Base-by-base conservation (phyloP, 495 filamentous ascomycete species). In the Hyphodiscus hymeniophilus region DNA sequence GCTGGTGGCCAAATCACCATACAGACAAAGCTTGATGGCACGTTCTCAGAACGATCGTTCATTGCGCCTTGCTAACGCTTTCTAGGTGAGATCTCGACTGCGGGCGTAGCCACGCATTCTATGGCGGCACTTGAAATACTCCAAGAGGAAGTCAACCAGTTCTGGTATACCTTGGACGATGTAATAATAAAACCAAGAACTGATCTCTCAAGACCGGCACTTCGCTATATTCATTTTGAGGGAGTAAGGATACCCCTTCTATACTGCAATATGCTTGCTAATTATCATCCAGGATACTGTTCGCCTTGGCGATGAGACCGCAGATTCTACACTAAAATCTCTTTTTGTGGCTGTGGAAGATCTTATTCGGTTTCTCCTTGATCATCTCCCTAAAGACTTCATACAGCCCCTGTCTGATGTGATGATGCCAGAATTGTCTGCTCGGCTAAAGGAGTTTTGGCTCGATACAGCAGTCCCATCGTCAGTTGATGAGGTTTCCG, bases 381-480 rank as follows among this genome's bases (percentile, higher is more conserved):
- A 74, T 17, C 67, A 69, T 34, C 66, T 96, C 12, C 90, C 92
- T 3, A 42, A 65, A 15, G 70, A 79, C 10, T 69, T 94, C 3
- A 61, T 76, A 15, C 61, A 69, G 17, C 71, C 76, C 0, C 64
- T 96, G 8, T 84, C 85, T 0, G 68, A 74, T 8, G 70, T 71
- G 4, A 73, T 95, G 45, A 75, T 94, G 54, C 80, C 84, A 0
- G 67, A 65, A 48, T 61, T 94, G 13, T 72, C 80, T 5, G 70
- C 76, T 0, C 79, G 75, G 10, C 70, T 94, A 3, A 84, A 86
- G 39, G 70, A 74, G 7, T 69, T 68, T 3, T 94, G 88, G 81
- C 72, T 98, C 15, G 77, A 85, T 17, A 75, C 80, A 22, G 73
- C 79, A 0, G 80, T 98, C 15, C 91, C 92, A 2, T 65, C 81